Conservation (phyloP, 2,329 filamentous ascomycete species). For the Zarea fungicola region DNA sequence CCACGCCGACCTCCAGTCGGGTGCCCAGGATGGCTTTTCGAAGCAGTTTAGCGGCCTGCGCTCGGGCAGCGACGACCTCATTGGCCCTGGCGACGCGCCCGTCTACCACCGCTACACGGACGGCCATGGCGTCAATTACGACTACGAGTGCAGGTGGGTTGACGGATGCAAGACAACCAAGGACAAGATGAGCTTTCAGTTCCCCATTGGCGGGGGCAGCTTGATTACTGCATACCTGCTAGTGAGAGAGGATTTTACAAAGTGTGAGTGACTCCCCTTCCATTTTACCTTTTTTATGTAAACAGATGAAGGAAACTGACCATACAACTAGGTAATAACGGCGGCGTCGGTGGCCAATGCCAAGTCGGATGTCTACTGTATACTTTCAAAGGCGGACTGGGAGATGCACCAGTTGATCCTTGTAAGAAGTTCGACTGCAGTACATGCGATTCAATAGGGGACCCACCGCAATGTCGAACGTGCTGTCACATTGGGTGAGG, state of each 20-base stretch:
- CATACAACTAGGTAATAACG: slow-evolving; percentile 6
- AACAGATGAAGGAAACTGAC: neutral
- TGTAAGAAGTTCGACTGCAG: too few relatives aligned
- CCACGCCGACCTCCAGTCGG: neutral
- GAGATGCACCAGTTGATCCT: too few relatives aligned
- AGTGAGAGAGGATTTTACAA: slow-evolving; percentile 19
- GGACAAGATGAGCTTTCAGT: slow-evolving; percentile 15
- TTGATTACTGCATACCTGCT: slow-evolving; percentile 19
- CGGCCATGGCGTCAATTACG: slow-evolving; percentile 17
- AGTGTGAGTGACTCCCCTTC: slow-evolving; percentile 15
- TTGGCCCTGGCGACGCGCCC: slow-evolving; percentile 10
- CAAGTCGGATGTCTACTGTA: slow-evolving; percentile 13
- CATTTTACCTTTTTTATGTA: neutral
- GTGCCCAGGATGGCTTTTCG: neutral
- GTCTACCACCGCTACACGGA: neutral
- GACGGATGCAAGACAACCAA: slow-evolving; percentile 17
- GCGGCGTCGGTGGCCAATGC: slow-evolving; percentile 9
- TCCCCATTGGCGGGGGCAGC: slow-evolving; percentile 16
- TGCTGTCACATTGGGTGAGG: too few relatives aligned
- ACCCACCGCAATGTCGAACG: too few relatives aligned
- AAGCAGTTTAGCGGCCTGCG: neutral
- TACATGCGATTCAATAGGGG: too few relatives aligned
- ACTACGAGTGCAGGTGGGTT: slow-evolving; percentile 16
- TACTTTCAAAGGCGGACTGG: slow-evolving; percentile 1
- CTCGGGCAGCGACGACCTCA: neutral